phyloP scores from a whole-genome alignment of 805 yeast genomes.

The Candida jianshihensis region DNA sequence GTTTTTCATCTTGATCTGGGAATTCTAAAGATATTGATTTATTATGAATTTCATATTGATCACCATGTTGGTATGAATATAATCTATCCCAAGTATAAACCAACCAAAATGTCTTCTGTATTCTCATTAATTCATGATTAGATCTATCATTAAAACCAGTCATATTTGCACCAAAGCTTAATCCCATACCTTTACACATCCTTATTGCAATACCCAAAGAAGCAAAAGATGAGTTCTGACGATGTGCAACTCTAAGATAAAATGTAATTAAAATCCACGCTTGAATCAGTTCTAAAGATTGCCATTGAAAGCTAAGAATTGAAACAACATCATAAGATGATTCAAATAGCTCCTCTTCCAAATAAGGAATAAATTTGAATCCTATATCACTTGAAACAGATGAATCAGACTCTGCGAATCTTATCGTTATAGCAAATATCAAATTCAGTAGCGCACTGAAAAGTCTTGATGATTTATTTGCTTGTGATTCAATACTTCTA shows the following conservation, averaged over 20 bases:
- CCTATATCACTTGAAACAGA: conserved; percentile 9
- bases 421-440: conserved; percentile 41
- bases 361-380: conserved; percentile 12
- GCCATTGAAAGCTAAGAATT: conserved; percentile 43
- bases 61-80: conserved; percentile 47
- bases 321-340: conserved; percentile 31
- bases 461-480: conserved; percentile 30
- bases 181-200: conserved; percentile 38
- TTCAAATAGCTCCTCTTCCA: conserved; percentile 38
- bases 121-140: conserved; percentile 38
- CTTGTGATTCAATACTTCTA: conserved; percentile 17
- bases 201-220: conserved; percentile 36
- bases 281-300: conserved; percentile 43
- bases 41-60: conserved; percentile 31
- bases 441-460: conserved; percentile 46
- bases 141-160: conserved; percentile 12
- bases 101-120: conserved; percentile 47
- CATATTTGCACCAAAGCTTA: conserved; percentile 27
- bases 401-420: conserved; percentile 38
- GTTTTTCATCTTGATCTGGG: conserved; percentile 27
- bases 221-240: conserved; percentile 37
- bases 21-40: conserved; percentile 28
- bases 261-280: conserved; percentile 40
- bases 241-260: conserved; percentile 35
- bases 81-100: conserved; percentile 48